A percentile compares a stretch with the other conserved stretches of the same genome.
Evolutionary conservation across 768 basidiomycete species (phyloP).

Genomic region (Mycena sanguinolenta): DNA sequence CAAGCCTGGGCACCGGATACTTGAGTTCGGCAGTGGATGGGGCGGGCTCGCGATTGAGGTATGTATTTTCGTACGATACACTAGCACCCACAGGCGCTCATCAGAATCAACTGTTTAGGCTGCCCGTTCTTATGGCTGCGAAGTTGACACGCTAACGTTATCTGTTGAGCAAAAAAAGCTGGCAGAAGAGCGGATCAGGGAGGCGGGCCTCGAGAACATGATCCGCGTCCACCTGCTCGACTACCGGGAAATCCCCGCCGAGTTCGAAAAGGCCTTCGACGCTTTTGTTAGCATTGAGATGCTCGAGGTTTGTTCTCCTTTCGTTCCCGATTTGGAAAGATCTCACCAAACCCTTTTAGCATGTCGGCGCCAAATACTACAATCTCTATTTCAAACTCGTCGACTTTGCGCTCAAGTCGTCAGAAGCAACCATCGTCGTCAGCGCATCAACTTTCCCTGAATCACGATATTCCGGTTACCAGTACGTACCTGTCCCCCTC

Average conservation of each 20-base stretch:
- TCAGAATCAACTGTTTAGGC: conserved; percentile 58
- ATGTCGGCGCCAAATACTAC: conserved; percentile 71
- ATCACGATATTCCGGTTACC: conserved; percentile 75
- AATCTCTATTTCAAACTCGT: conserved; percentile 81
- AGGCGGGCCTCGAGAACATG: conserved; percentile 74
- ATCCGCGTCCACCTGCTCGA: conserved; percentile 92
- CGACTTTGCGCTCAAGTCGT: conserved; percentile 81
- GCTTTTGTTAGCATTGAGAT: conserved; percentile 85
- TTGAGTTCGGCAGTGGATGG: conserved; percentile 97
- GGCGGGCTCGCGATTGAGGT: conserved; percentile 92
- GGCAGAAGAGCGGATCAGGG: conserved; percentile 86
- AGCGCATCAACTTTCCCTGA: conserved; percentile 81
- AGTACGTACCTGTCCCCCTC: conserved; percentile 59
- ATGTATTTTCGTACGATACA: conserved; percentile 22
- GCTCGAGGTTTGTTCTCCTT: conserved; percentile 77
- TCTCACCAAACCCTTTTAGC: conserved; percentile 54
- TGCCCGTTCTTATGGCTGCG: conserved; percentile 78
- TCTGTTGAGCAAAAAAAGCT: conserved; percentile 89
- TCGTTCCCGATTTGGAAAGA: conserved; percentile 53
- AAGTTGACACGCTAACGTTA: conserved; percentile 91
- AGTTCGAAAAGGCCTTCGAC: conserved; percentile 87
- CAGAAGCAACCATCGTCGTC: conserved; percentile 76
- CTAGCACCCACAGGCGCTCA: background rate
- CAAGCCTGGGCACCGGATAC: conserved; percentile 81
- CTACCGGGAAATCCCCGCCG: conserved; percentile 87